Conservation (phyloP, 495 filamentous ascomycete genomes). For the Aspergillus bertholletiae region DNA sequence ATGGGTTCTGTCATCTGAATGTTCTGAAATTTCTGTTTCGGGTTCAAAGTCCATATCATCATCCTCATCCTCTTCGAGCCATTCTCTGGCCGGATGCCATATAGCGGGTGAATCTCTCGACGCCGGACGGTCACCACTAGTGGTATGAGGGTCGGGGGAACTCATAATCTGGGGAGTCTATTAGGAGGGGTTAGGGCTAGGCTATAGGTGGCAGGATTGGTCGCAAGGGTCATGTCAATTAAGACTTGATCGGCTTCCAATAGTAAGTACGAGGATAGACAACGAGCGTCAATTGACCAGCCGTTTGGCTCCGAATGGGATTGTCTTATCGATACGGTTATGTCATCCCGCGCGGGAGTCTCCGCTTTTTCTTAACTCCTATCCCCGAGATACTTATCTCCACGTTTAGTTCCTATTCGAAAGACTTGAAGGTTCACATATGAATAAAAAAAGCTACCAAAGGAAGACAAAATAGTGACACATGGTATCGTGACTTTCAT, state of each 20-base stretch:
- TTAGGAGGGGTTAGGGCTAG: conserved; percentile 3
- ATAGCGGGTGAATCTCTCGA: conserved; percentile 9
- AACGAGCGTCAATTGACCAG: conserved; percentile 10
- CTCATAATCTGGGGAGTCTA: conserved; percentile 17
- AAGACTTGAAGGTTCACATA: no score
- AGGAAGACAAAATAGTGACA: neutral
- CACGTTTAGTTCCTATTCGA: no score
- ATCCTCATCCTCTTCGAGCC: conserved; percentile 40
- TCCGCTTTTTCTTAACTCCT: conserved; percentile 14
- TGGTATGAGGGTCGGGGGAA: conserved; percentile 9
- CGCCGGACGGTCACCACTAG: conserved; percentile 13
- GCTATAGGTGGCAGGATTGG: neutral
- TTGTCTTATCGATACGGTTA: conserved; percentile 15
- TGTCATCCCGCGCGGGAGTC: no score
- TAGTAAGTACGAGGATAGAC: neutral
- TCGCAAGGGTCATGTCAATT: conserved; percentile 12
- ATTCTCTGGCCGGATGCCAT: conserved; percentile 40
- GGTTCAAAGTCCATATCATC: conserved; percentile 48
- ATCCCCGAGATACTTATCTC: conserved; percentile 1
- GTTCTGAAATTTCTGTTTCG: conserved; percentile 14
- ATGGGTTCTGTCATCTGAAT: conserved; percentile 34
- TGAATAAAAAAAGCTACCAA: no score
- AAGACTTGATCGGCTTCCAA: neutral
- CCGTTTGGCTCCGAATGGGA: neutral
- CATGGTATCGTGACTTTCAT: no score